Evolutionary conservation across 176 grass and related monocot genomes (phyloP), one percentile per base, ranked within the genome.

Genomic region (Oryza punctata): DNA sequence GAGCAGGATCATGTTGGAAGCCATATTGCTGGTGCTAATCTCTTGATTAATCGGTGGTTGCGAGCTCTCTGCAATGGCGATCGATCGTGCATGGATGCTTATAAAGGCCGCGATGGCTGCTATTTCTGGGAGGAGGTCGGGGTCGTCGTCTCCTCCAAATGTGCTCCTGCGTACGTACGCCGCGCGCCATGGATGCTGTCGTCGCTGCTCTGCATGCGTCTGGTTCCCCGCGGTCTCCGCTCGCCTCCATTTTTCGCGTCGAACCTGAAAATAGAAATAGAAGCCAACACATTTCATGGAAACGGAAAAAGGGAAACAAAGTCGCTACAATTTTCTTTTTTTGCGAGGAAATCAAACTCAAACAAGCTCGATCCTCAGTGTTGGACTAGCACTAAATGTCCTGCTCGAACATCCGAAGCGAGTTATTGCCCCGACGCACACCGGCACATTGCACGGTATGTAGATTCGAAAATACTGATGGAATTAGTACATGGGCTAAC

Each of bases 121-220:
- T 81, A 87, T 87, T 40, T 87, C 75, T 67, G 25, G 83, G 70
- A 13, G n/a, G 52, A 30, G 30, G 59, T 3, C 0, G 32, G 15
- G 61, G 23, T 0, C 3, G 4, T 67, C 7, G 19, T n/a, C 54
- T 73, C 84, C 77, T 86, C 84, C 67, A 50, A 24, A 18, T 67
- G 25, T 72, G 78, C 27, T 85, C 52, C 50, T 33, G 32, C 32
- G 32, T 44, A 7, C 23, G 19, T 69, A 46, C 40, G 29, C 18
- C 19, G 32, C 3, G 43, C 76, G 69, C 76, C 76, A 57, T 73
- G 41, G 21, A 73, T 70, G 29, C n/a, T n/a, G 28, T 38, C 15
- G 29, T 77, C 37, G 68, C 84, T 49, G 46, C 72, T 33, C 28
- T 57, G 72, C 27, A 7, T 57, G 45, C 16, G 25, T 1, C 41